These are phyloP conservation scores for Hericium rajendrae DNA, from an alignment of 768 basidiomycete species.

Conservation along the genomic window DNA sequence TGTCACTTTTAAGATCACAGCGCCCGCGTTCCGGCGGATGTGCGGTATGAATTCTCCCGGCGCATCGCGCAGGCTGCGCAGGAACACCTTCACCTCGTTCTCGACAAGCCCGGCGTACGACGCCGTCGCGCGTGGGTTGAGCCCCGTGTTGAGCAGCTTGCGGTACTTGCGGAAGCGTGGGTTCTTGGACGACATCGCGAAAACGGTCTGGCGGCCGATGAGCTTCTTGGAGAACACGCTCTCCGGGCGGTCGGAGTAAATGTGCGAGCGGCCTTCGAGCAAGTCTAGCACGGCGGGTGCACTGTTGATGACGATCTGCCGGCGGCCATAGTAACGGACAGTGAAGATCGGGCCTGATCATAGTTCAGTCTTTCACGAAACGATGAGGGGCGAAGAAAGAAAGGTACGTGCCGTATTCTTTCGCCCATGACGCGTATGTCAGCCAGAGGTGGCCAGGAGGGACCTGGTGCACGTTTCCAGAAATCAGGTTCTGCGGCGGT, in stretches of 20 bases:
- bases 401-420: background rate
- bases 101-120: background rate
- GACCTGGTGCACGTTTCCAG: background rate
- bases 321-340: conserved; percentile 23
- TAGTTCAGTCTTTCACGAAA: background rate
- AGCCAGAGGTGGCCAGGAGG: background rate
- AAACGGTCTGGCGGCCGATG: background rate
- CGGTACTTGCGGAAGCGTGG: conserved; percentile 3
- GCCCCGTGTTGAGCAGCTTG: background rate
- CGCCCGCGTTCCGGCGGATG: conserved; percentile 25
- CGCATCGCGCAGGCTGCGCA: conserved; percentile 23
- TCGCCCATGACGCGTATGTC: background rate
- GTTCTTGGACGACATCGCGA: background rate
- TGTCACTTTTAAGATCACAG: background rate
- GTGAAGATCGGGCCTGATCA: conserved; percentile 4
- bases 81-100: conserved; percentile 10
- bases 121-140: conserved; percentile 1
- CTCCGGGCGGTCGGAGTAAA: conserved; percentile 38
- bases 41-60: conserved; percentile 30
- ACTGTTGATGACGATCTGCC: conserved; percentile 41
- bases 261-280: conserved; percentile 36
- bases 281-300: conserved; percentile 29
- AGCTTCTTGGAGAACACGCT: background rate
- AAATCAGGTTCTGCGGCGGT: background rate
- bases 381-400: background rate